Percentiles rank a stretch among this genome's conserved stretches.
These are phyloP conservation scores for Stemphylium lycopersici DNA, from an alignment of 2,329 filamentous ascomycete species.

Conservation along the genomic window DNA sequence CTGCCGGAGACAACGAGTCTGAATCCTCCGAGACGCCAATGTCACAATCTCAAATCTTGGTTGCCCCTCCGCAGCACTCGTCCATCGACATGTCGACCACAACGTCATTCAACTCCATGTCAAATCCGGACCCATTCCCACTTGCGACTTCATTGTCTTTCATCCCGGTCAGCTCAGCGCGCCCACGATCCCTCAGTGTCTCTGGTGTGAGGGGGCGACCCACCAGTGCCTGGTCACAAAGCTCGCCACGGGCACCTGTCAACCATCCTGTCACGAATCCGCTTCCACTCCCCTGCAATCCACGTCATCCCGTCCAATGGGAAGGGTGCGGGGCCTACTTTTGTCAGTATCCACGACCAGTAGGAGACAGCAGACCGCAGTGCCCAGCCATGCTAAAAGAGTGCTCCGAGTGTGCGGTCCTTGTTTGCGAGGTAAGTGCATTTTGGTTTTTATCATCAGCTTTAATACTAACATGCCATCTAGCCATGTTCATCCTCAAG, in stretches of 20 bases:
- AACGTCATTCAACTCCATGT: conserved; percentile 32
- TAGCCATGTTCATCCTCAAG: conserved; percentile 41
- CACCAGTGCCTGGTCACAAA: conserved; percentile 33
- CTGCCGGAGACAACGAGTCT: conserved; percentile 32
- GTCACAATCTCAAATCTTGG: conserved; percentile 45
- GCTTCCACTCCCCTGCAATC: conserved; percentile 48
- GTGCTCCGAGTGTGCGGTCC: conserved; percentile 48
- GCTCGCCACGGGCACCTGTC: conserved; percentile 28
- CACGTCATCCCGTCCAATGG: conserved; percentile 52
- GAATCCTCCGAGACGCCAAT: conserved; percentile 39
- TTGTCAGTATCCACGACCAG: conserved; percentile 47
- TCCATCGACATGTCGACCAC: conserved; percentile 40
- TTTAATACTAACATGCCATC: conserved; percentile 12
- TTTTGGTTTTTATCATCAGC: background rate
- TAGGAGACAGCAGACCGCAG: conserved; percentile 47
- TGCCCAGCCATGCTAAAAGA: conserved; percentile 48
- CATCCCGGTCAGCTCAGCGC: conserved; percentile 42
- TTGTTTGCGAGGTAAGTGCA: conserved; percentile 50
- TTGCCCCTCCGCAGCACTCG: conserved; percentile 26
- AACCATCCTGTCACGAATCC: conserved; percentile 41
- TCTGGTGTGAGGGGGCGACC: conserved; percentile 46
- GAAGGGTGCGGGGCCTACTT: conserved; percentile 52
- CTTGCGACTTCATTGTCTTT: conserved; percentile 34
- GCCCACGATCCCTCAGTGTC: conserved; percentile 47
- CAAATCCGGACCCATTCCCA: conserved; percentile 33